Base-by-base conservation (phyloP, 2,329 filamentous ascomycete genomes). In the Talaromyces pinophilus region DNA sequence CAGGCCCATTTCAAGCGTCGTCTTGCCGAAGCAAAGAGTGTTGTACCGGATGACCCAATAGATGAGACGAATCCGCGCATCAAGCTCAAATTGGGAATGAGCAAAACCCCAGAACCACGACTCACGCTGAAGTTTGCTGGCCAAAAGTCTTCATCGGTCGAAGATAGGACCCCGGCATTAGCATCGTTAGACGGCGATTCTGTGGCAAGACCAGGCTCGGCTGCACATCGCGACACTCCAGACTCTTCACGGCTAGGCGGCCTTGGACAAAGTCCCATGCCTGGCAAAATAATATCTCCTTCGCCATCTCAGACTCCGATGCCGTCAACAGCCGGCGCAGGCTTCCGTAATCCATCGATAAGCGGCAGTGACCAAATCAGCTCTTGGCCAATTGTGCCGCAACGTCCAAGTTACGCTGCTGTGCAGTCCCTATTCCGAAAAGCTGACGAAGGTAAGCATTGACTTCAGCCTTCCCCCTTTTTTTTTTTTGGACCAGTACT, bases 121-220 rank as follows among this genome's bases (percentile, higher is more conserved):
- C 88, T 94, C 65, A 93, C 89, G 22, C 86, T 92, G 59, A 89
- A 89, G 69, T 85, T 92, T 63, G 88, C 87, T 71, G 85, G 84
- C 46, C 86, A 85, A 71, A 83, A 82, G 80, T 71, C 84, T 82
- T 69, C 72, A 19, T 66, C 77, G 64, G 79, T 84, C 74, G 72
- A 72, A 65, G 69, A 73, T 76, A 79, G 69, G 72, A 77, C 69
- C 70, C 74, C 67, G 59, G 71, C 82, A 33, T 82, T 83, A 33
- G 79, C 85, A 46, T 81, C 83, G 42, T 81, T 86, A 52, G 85
- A 88, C 73, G 83, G 77, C 50, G 85, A 85, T 68, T 83, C 85
- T 8, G 76, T 86, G 17, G 77, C 80, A 68, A 79, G 84, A 46
- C 85, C 86, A 71, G 83, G 33, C 19, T 33, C 54, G 35, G 42